Base-by-base conservation (phyloP, 169 alveolate genomes). In the Cryptosporidium felis region DNA sequence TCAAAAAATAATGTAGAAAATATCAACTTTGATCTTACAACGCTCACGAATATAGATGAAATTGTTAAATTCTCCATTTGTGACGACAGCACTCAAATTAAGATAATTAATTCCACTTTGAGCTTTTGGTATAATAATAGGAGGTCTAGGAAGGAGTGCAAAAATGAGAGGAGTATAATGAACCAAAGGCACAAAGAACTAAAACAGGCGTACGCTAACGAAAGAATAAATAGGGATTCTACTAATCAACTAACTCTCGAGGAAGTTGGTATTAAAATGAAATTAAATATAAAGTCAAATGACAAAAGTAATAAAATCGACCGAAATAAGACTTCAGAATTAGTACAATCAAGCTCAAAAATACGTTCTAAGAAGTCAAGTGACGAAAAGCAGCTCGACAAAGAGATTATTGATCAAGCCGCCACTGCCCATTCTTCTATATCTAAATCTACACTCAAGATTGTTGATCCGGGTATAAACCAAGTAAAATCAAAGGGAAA, bases 161-260 rank as follows among this genome's bases (percentile, higher is more conserved):
- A 53, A 36, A 16, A n/a, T 16, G 82, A 74, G 34, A 74, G 82
- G 40, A 74, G 36, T 10, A 23, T 56, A 4, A 74, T 53, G 41
- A 74, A 74, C 10, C 74, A 74, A 53, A 30, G 82, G n/a, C 67
- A 74, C 21, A 74, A 74, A 53, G 67, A 53, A 0, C 59, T 74
- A 10, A 74, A 74, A 56, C 65, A 74, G 56, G 18, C 34, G 23
- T 74, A 26, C 42, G 6, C 38, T 9, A 14, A 38, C 16, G 66
- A 36, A 10, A 16, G 38, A 21, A 26, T 36, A 36, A 49, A n/a
- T n/a, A 66, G 49, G 16, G 56, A 53, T 18, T 21, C 38, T 53
- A 28, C 40, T 10, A 8, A 32, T 34, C 82, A 74, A 56, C 14
- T 74, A 23, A 74, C 56, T 12, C 67, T 74, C 6, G 67, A 74